Evolutionary conservation across 768 basidiomycete species (phyloP), one percentile per base, ranked within the genome.

Genomic region (Panaeolus papilionaceus): DNA sequence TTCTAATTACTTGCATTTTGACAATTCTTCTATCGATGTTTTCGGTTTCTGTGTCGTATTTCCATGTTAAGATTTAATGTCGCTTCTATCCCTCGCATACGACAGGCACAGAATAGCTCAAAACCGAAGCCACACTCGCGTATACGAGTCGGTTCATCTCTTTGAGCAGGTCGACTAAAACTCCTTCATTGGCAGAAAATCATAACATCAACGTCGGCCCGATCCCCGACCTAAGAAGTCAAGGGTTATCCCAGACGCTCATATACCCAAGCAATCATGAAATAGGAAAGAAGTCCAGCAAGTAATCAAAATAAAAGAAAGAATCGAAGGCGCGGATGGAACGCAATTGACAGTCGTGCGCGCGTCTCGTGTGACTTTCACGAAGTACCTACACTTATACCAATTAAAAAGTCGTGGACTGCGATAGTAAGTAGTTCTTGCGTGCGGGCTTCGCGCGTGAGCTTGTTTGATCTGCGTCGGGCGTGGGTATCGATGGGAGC

Each of bases 281-380:
- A 58, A 58, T 58, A 58, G 54, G 54, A 33, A 58, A 58, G 54
- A 58, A 58, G 54, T 28, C 10, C 28, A 10, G 16, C 3, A 10
- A 20, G 26, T 28, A 28, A 5, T 23, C 23, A 26, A 10, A n/a
- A 14, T 0, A 14, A 45, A 45, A 3, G 23, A 10, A 28, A 4
- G 9, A 23, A 33, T 58, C 54, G 54, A 58, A 58, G 12, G 33
- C 11, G 54, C 54, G 54, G 54, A 58, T 58, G 54, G 54, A 58
- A 58, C 54, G 33, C 54, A n/a, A 23, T 49, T 58, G 33, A 28
- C 33, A 33, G 26, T 51, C 9, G 49, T 51, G 54, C 54, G 26
- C 54, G 26, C 28, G 54, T 2, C 4, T 58, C 54, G 54, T 58
- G 54, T 33, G 54, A 51, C 6, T 26, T 14, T 45, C 9, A 11